Conservation (phyloP, 805 yeast species). For the Ogataea pini region DNA sequence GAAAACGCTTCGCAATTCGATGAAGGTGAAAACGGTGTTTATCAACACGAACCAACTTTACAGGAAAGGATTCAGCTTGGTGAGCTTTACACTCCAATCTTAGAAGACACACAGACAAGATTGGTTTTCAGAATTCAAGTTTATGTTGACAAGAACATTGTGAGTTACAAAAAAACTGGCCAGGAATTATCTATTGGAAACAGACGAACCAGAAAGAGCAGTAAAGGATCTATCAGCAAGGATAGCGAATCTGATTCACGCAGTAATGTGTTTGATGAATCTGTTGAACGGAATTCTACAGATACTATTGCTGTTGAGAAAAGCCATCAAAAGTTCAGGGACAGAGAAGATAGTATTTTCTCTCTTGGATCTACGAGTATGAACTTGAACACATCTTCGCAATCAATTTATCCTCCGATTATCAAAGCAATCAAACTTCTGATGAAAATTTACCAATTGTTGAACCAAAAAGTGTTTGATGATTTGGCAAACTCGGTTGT, state of each 20-base stretch:
- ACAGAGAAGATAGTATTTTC: slow-evolving; percentile 16
- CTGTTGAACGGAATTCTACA: slow-evolving; percentile 2
- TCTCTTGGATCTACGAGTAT: slow-evolving; percentile 12
- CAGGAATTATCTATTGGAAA: slow-evolving; percentile 67
- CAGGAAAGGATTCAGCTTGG: slow-evolving; percentile 36
- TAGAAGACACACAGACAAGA: slow-evolving; percentile 77
- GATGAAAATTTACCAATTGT: slow-evolving; percentile 76
- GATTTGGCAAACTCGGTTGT: slow-evolving; percentile 86
- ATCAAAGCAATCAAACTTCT: slow-evolving; percentile 66
- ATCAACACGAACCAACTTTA: slow-evolving; percentile 20
- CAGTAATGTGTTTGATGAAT: slow-evolving; percentile 14
- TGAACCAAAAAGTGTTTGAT: slow-evolving; percentile 78
- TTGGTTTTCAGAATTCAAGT: slow-evolving; percentile 77
- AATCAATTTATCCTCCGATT: slow-evolving; percentile 62
- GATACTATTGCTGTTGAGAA: slow-evolving; percentile 4
- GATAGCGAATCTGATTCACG: not conserved
- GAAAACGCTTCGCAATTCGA: slow-evolving; percentile 20
- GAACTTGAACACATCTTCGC: slow-evolving; percentile 11
- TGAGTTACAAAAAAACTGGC: slow-evolving; percentile 62
- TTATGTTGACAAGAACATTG: slow-evolving; percentile 67
- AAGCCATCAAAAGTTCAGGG: slow-evolving; percentile 5
- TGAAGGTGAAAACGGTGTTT: slow-evolving; percentile 19
- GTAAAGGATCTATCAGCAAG: not conserved
- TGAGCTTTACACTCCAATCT: slow-evolving; percentile 64
- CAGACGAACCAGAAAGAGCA: slow-evolving; percentile 26